Evolutionary conservation across 225 moss, liverwort and hornwort genomes (phyloP), one percentile per base, ranked within the genome.

Genomic region (Lunularia cruciata): DNA sequence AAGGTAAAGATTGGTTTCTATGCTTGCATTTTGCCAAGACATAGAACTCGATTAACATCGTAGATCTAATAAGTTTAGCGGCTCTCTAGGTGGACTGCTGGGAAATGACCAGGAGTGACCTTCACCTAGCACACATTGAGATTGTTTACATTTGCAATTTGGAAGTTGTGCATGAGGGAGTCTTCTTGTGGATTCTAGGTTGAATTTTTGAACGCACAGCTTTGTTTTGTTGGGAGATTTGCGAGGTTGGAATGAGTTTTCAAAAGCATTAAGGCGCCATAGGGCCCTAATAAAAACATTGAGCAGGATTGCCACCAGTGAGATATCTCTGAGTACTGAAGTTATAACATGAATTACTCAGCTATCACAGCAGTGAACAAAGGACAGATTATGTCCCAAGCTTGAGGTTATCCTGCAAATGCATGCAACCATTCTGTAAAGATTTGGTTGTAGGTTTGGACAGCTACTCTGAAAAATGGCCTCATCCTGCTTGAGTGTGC

Each of bases 1-100:
- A 38, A 61, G 72, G 57, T 69, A 69, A 69, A 27, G 56, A 39
- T 28, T 67, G 35, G 51, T 32, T 33, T 13, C 49, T 61, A 51
- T 32, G 47, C 56, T 38, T 27, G 25, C 57, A 39, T 26, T 68
- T 27, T 55, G 69, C 32, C 56, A 57, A 56, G 31, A 39, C 55
- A 40, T 19, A 42, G 40, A 39, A 67, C 12, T 67, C 51, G 8
- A 51, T 23, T 67, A 23, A 35, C 67, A 36, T 67, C 27, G 15
- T 34, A 57, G 31, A 57, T 14, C 30, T 28, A 5, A 8, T 45
- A 27, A 6, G 46, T 64, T 16, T n/a, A 28, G 18, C 63, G 42
- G 61, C 38, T 57, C 30, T 26, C 15, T 39, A 22, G 39, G 22
- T 61, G 61, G 63, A 64, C 45, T 15, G 42, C 45, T 45, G 8